Base-by-base conservation (phyloP, 257 asterid genomes). In the Jacaranda copaia region DNA sequence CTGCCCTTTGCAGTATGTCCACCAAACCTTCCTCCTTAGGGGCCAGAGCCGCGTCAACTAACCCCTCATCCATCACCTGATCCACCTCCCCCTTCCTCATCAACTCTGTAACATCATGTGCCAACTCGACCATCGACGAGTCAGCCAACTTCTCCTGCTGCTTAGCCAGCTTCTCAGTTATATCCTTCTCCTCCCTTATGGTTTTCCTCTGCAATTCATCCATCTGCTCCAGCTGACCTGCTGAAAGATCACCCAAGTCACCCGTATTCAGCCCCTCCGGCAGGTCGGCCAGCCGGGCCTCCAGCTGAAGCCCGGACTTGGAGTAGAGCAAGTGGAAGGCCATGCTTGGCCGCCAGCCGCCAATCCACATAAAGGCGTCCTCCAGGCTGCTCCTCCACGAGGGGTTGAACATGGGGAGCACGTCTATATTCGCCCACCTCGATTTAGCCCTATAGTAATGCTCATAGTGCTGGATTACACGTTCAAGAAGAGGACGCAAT, bases 321-420 rank as follows among this genome's bases (percentile, higher is more conserved):
- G 96, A 90, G 74, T 90, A 92, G 8, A 92, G 86, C 63, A 92
- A 77, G 62, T 90, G 94, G 55, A 87, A 85, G 13, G 93, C 92
- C 93, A 86, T 86, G 59, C 81, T 87, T 0, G 97, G 97, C n/a
- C 96, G 87, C 96, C 97, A 90, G 0, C 94, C 94, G 0, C 93
- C 96, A 3, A 90, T 81, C 97, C 96, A 92, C n/a, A 86, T 58
- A 65, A 87, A 87, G 8, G 92, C 93, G 19, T 89, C 89, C 81
- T 92, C 96, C 1, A 92, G 87, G 66, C 79, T 81, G 67, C 93
- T 90, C 53, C 75, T 76, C 96, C 97, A 90, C 0, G 94, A 14
- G 0, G 97, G 97, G 60, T 57, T 80, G 19, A 87, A 79, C 90
- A 90, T 84, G 11, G 85, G 66, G 10, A 87, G 18, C 0, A 84